Evolutionary conservation across 495 filamentous ascomycete genomes (phyloP).

Genomic region (Saxispiralis lemnorum): DNA sequence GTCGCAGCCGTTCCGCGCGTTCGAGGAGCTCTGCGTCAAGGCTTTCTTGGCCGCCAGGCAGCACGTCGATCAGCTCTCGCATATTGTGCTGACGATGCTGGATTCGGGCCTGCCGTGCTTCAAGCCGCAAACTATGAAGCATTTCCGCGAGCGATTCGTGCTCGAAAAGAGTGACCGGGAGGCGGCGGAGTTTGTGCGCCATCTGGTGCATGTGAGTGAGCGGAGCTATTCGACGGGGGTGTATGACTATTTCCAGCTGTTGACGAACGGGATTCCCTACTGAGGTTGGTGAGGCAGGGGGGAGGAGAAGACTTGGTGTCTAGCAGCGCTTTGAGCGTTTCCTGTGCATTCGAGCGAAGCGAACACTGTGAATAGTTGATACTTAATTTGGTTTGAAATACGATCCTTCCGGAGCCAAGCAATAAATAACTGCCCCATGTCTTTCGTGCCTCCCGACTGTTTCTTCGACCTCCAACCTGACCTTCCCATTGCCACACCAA

Average conservation of each 20-base stretch:
- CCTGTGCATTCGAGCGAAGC: too few relatives aligned
- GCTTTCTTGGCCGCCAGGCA: constrained; percentile 82
- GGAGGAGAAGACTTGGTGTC: background rate
- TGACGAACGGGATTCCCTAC: constrained; percentile 97
- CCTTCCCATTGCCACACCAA: too few relatives aligned
- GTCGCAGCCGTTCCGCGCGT: constrained; percentile 83
- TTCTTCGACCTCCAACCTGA: too few relatives aligned
- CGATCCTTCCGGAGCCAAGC: too few relatives aligned
- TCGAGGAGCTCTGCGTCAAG: constrained; percentile 91
- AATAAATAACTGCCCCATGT: too few relatives aligned
- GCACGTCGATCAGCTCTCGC: constrained; percentile 66
- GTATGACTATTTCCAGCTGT: constrained; percentile 91
- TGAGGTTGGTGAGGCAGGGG: constrained; percentile 15
- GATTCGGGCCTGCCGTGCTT: constrained; percentile 94
- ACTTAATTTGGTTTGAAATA: too few relatives aligned
- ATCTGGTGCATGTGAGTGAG: constrained; percentile 72
- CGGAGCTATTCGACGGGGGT: constrained; percentile 73
- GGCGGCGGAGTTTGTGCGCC: constrained; percentile 84
- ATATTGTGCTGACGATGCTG: constrained; percentile 87
- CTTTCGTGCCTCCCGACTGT: too few relatives aligned
- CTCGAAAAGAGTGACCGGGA: constrained; percentile 85
- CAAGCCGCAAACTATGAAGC: constrained; percentile 84
- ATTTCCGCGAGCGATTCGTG: constrained; percentile 87
- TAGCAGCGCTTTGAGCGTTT: too few relatives aligned
- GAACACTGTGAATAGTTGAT: too few relatives aligned